Conservation (phyloP, 495 filamentous ascomycete genomes). For the Elaphomyces granulatus region DNA sequence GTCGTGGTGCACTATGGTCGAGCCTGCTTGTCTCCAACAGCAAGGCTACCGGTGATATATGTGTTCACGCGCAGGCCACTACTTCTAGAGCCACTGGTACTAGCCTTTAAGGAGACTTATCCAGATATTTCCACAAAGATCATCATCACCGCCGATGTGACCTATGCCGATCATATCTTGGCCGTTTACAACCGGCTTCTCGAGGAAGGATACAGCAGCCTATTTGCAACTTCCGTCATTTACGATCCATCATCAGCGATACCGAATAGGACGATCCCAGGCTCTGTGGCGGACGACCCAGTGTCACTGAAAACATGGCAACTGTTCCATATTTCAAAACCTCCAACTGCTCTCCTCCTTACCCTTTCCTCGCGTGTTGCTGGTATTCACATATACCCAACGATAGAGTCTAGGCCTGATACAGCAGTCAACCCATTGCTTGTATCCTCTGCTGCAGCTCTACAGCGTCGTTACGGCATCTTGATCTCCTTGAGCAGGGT, state of each 20-base stretch:
- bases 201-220: constrained; percentile 48
- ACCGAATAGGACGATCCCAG: constrained; percentile 65
- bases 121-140: constrained; percentile 46
- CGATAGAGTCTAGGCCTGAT: constrained; percentile 21
- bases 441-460: constrained; percentile 39
- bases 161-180: constrained; percentile 57
- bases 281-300: constrained; percentile 29
- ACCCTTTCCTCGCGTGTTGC: constrained; percentile 73
- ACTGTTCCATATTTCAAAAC: constrained; percentile 81
- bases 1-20: constrained; percentile 92
- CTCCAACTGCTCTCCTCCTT: constrained; percentile 70
- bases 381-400: constrained; percentile 65
- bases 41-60: constrained; percentile 78
- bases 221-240: constrained; percentile 55
- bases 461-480: constrained; percentile 78
- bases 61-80: constrained; percentile 69
- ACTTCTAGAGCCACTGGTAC: constrained; percentile 37
- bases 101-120: constrained; percentile 55
- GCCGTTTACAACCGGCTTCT: constrained; percentile 34
- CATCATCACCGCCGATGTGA: constrained; percentile 81
- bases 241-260: constrained; percentile 67
- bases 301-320: constrained; percentile 51
- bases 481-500: constrained; percentile 67
- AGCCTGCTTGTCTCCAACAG: constrained; percentile 81
- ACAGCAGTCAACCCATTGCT: constrained; percentile 24